Evolutionary conservation across 177 flowering plant species (phyloP).

Genomic region (Vitis hybrid): DNA sequence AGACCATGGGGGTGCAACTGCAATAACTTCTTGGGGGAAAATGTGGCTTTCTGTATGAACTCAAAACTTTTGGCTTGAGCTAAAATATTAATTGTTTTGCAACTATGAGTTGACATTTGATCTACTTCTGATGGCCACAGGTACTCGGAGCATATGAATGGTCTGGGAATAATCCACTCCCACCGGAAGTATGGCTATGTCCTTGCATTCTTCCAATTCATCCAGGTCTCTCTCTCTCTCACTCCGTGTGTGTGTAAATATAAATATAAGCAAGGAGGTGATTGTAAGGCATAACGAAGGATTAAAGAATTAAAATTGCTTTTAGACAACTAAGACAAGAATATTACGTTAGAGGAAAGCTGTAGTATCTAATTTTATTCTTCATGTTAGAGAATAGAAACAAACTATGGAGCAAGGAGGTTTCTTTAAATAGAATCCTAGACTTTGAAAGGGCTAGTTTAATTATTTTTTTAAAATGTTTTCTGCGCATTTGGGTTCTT

Average conservation of each 20-base stretch:
- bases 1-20: no score
- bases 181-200: no score
- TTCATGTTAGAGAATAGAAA: not conserved
- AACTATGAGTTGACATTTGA: not conserved
- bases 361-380: not conserved
- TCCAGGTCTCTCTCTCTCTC: no score
- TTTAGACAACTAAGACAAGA: no score
- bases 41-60: not conserved
- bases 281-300: no score
- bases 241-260: no score
- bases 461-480: not conserved
- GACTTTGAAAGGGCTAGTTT: not conserved
- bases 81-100: not conserved
- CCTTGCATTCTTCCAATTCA: no score
- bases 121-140: not conserved
- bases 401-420: not conserved
- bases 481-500: not conserved
- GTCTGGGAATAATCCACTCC: no score
- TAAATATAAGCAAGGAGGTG: no score
- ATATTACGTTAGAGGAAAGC: not conserved
- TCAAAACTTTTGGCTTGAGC: not conserved
- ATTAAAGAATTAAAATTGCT: no score
- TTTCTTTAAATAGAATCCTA: not conserved
- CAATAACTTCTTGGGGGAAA: conserved; percentile 10
- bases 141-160: no score